phyloP scores from a whole-genome alignment of 208 protist genomes.

The Leishmania tropica region DNA sequence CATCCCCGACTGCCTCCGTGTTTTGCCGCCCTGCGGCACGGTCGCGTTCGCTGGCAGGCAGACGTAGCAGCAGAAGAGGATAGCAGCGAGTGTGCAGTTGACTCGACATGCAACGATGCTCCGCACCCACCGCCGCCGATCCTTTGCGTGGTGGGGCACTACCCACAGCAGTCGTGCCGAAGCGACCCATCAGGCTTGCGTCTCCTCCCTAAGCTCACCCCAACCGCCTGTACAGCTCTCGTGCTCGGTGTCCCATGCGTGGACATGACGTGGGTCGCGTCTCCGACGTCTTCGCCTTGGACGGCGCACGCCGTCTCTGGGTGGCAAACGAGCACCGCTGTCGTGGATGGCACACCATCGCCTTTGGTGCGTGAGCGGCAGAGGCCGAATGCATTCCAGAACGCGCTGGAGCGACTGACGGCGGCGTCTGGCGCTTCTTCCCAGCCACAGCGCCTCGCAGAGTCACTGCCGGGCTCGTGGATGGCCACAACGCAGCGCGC shows the following conservation, averaged over 20 bases:
- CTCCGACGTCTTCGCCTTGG: neutral
- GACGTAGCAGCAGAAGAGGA: neutral
- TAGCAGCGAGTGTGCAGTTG: neutral
- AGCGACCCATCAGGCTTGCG: neutral
- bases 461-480: conserved; percentile 13
- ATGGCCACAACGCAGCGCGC: conserved; percentile 8
- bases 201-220: conserved; percentile 7
- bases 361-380: neutral
- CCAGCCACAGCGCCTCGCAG: neutral
- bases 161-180: neutral
- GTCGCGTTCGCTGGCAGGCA: conserved; percentile 12
- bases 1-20: conserved; percentile 21
- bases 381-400: conserved; percentile 2
- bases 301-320: neutral
- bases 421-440: neutral
- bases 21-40: conserved; percentile 21
- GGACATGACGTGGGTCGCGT: conserved; percentile 8
- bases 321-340: neutral
- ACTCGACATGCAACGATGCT: neutral
- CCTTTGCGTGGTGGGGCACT: conserved; percentile 8
- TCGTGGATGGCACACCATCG: neutral
- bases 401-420: neutral
- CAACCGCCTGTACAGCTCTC: conserved; percentile 23
- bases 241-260: conserved; percentile 28
- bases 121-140: conserved; percentile 2